Evolutionary conservation across 441 rosid genomes (phyloP).

Genomic region (Rhodomyrtus psidioides): DNA sequence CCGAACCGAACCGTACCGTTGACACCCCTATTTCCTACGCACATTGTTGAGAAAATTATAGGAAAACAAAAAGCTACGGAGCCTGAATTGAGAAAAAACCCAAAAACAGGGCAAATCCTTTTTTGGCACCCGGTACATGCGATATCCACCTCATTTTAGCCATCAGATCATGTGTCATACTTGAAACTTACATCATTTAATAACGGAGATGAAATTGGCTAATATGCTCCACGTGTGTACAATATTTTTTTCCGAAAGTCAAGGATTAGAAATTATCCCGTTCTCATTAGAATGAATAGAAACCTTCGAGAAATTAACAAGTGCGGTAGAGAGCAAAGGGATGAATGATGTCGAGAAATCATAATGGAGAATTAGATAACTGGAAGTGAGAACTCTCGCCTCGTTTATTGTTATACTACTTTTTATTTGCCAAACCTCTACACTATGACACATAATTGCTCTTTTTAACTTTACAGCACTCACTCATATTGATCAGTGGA

Average conservation of each 20-base stretch:
- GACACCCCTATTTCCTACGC: neutral
- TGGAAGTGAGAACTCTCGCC: neutral
- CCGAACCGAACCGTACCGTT: too few relatives aligned
- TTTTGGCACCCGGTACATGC: neutral
- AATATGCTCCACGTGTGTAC: neutral
- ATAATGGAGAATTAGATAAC: neutral
- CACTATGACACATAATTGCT: neutral
- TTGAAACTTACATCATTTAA: neutral
- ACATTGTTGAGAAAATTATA: neutral
- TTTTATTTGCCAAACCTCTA: neutral
- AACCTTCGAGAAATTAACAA: neutral
- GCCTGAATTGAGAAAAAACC: neutral
- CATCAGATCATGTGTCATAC: neutral
- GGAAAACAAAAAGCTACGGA: neutral
- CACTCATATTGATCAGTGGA: neutral
- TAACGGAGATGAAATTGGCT: neutral
- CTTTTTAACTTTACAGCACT: neutral
- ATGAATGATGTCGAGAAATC: neutral
- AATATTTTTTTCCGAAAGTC: neutral
- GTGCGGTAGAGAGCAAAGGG: neutral
- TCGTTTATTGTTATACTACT: neutral
- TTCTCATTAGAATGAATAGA: neutral
- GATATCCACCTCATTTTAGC: neutral
- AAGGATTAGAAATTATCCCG: neutral
- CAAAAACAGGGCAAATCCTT: neutral